Base-by-base conservation (phyloP, 2,329 filamentous ascomycete genomes). In the Epichloe hybrida region DNA sequence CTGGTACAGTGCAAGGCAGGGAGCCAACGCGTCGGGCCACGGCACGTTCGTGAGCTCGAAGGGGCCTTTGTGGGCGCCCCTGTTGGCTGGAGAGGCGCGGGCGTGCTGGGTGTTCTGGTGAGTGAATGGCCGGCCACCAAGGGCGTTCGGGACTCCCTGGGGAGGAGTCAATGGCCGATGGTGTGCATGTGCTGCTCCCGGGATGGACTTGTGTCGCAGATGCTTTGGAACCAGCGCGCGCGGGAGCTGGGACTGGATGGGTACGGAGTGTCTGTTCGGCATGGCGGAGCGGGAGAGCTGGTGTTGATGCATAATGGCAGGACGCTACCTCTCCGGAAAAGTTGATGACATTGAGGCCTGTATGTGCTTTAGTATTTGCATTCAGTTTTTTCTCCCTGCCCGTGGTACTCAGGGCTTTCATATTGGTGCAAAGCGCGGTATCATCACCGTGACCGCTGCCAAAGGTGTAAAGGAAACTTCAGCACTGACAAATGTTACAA, bases 11-110 rank as follows among this genome's bases (percentile, higher is more conserved):
- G 87, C 72, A 93, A 91, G 64, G 77, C 74, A 1, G 70, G 13
- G 13, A 62, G 69, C 17, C 67, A 69, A 51, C 70, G 71, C 44
- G 64, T 72, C 12, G 72, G 78, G 0, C 86, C 86, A 0, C 68
- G 73, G 35, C 69, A 80, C 45, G 68, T 88, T 8, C 77, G 86
- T n/a, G 86, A 91, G 67, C 74, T 91, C 3, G 86, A 88, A 61
- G 91, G 91, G 3, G 80, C 88, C 0, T 85, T 93, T 60, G 74
- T 75, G 1, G 82, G 81, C 12, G 85, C 86, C 6, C 89, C 88
- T 1, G 69, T 75, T 0, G 84, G 83, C 0, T 95, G 86, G 86
- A 73, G 80, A 49, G 79, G 76, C 0, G 64, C 71, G 1, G 74
- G 76, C 13, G 80, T 86, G 5, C 64, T 95, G 36, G 90, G 81